Evolutionary conservation across 129 eudicot genomes (phyloP).

Genomic region (Cynara cardunculus): DNA sequence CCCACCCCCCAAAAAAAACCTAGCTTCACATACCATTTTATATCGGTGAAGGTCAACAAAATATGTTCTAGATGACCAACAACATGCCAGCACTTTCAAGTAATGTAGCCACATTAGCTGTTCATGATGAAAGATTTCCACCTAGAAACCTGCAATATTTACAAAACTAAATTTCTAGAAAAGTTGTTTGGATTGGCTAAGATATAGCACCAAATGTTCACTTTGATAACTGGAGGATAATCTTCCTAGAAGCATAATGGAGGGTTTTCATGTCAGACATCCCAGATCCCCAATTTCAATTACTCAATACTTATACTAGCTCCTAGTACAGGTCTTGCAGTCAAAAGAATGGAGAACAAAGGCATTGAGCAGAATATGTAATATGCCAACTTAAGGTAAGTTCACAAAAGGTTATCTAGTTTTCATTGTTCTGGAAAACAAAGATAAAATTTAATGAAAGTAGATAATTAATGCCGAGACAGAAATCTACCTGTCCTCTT

Average conservation of each 20-base stretch:
- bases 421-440: background rate
- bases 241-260: background rate
- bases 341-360: background rate
- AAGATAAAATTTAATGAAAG: background rate
- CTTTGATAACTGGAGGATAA: background rate
- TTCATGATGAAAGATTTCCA: no score
- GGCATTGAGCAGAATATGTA: background rate
- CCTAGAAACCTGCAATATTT: no score
- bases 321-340: background rate
- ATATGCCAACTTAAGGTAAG: constrained; percentile 1
- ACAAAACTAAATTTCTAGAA: background rate
- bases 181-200: background rate
- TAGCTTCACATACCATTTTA: no score
- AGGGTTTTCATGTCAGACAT: background rate
- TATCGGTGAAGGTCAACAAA: no score
- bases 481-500: constrained; percentile 59
- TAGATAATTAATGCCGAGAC: background rate
- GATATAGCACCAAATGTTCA: background rate
- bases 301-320: background rate
- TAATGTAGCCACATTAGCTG: no score
- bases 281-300: background rate
- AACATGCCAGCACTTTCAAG: no score
- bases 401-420: background rate
- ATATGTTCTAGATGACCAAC: no score
- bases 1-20: no score